Evolutionary conservation across 129 eudicot genomes (phyloP), one percentile per base, ranked within the genome.

Genomic region (Lactuca sativa): DNA sequence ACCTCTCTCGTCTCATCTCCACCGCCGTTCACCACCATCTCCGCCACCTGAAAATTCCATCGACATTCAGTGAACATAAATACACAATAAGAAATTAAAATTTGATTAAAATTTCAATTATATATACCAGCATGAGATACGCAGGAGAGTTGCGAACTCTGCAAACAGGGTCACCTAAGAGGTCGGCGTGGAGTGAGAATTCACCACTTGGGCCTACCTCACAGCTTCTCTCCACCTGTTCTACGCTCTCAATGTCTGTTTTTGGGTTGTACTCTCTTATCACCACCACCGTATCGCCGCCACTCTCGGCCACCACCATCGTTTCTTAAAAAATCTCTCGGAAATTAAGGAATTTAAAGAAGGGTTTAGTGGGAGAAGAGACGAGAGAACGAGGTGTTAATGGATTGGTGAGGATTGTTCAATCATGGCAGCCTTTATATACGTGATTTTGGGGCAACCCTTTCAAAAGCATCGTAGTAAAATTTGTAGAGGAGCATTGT

Each of bases 141-240:
- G 90, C 82, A 56, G 99, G 99, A 58, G 96, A 87, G 66, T 95
- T 79, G 57, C 99, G 97, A 62, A 95, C 84, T 77, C 99, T 70
- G 85, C 95, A 93, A 56, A 93, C 80, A 40, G 99, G 99, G 83
- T 95, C 99, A 55, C 99, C 99, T 41, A 95, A 74, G 40, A 89
- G 97, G 73, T 95, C 93, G 44, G 99, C 89, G 75, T 83, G 89
- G 73, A 93, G 92, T 32, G 92, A 87, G 57, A 87, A 76, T 69
- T 90, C 82, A 41, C 90, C 91, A 44, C 73, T 78, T 15, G 99
- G 97, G 0, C 99, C 97, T 13, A 95, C 96, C 59, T 95, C 99
- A 31, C 99, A 95, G 59, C 85, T 79, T 68, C 82, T 78, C 88
- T 95, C 99, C 0, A 95, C 88, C 10, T 90, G 89, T 52, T 83